Conservation (phyloP, 257 asterid species). For the Penstemon newberryi region DNA sequence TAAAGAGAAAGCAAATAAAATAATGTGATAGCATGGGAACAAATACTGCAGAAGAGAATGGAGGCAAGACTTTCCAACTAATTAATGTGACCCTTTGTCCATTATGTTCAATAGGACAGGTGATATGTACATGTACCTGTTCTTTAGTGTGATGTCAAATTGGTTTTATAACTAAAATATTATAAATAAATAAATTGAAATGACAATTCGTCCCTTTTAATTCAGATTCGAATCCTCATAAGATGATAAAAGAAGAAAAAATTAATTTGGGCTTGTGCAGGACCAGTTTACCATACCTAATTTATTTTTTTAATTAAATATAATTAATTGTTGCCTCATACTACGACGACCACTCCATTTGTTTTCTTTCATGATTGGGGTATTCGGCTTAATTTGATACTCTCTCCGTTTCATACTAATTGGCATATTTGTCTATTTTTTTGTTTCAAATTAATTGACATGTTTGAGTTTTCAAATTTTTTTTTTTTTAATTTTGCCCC, state of each 20-base stretch:
- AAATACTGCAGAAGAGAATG: conserved; percentile 11
- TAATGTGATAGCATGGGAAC: conserved; percentile 14
- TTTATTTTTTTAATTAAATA: conserved; percentile 18
- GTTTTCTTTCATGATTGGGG: background rate
- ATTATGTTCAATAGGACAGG: background rate
- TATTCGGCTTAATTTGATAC: too few species aligned
- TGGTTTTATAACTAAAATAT: background rate
- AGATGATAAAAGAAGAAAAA: conserved; percentile 11
- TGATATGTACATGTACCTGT: background rate
- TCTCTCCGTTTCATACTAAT: too few species aligned
- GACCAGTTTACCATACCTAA: conserved; percentile 13
- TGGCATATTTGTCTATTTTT: too few species aligned
- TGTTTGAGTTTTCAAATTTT: too few species aligned
- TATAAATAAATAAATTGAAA: conserved; percentile 8
- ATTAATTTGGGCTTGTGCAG: background rate
- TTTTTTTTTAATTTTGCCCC: too few species aligned
- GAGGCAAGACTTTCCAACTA: conserved; percentile 2
- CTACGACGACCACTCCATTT: background rate
- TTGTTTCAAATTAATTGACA: too few species aligned
- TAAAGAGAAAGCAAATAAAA: conserved; percentile 5
- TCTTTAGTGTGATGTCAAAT: background rate
- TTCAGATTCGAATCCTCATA: conserved; percentile 25
- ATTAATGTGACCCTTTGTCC: conserved; percentile 23
- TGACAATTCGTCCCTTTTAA: conserved; percentile 16
- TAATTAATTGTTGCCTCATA: too few species aligned